Conservation (phyloP, 1,139 yeast species). For the Geotrichum macrosporum region DNA sequence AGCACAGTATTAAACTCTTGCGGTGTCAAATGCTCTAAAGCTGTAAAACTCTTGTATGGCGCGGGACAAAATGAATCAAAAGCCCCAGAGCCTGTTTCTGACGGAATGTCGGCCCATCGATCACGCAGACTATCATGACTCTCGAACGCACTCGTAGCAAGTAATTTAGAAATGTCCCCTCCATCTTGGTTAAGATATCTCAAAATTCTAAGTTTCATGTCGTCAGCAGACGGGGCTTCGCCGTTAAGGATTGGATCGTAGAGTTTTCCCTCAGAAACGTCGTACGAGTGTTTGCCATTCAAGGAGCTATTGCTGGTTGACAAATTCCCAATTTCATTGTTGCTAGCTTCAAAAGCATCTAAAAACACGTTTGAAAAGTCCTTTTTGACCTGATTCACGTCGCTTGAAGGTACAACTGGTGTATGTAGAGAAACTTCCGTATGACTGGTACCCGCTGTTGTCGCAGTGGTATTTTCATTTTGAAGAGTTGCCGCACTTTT, state of each 20-base stretch:
- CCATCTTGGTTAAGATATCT: constrained; percentile 6
- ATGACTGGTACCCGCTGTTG: not conserved
- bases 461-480: not conserved
- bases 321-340: not conserved
- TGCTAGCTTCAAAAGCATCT: constrained; percentile 11
- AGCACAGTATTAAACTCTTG: not conserved
- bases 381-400: constrained; percentile 7
- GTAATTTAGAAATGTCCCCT: constrained; percentile 7
- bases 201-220: constrained; percentile 7
- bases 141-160: constrained; percentile 9
- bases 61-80: not conserved
- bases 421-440: not conserved
- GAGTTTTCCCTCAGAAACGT: constrained; percentile 8
- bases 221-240: constrained; percentile 12
- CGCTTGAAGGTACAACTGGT: not conserved
- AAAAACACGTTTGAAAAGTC: constrained; percentile 4
- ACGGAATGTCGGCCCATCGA: constrained; percentile 3
- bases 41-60: constrained; percentile 10
- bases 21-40: constrained; percentile 8
- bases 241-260: constrained; percentile 13
- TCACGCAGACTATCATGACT: constrained; percentile 8
- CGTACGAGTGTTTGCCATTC: not conserved
- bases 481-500: not conserved
- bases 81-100: no score
- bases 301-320: not conserved